These are phyloP conservation scores for Aspergillus bertholletiae DNA, from an alignment of 495 filamentous ascomycete species.

Conservation along the genomic window DNA sequence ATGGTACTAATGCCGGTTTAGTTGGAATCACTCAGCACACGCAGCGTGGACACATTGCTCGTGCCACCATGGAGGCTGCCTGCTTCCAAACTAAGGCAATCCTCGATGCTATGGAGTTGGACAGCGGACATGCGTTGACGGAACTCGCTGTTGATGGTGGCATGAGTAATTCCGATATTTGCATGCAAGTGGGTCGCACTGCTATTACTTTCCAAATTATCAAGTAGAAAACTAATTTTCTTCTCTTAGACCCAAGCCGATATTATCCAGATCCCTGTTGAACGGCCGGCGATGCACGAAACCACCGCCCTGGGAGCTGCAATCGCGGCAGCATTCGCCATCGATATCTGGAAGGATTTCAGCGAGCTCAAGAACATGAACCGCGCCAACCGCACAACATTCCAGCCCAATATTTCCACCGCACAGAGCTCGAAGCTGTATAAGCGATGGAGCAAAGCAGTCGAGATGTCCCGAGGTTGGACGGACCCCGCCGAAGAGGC, in stretches of 20 bases:
- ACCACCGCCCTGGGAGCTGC: slow-evolving; percentile 92
- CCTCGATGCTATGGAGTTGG: slow-evolving; percentile 90
- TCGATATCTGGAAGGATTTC: slow-evolving; percentile 76
- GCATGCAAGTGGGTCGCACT: slow-evolving; percentile 72
- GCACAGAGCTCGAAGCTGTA: slow-evolving; percentile 67
- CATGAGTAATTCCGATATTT: slow-evolving; percentile 89
- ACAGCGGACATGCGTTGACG: slow-evolving; percentile 73
- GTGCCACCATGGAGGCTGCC: slow-evolving; percentile 90
- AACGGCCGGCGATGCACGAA: slow-evolving; percentile 88
- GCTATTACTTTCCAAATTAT: background rate
- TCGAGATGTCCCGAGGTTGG: slow-evolving; percentile 90
- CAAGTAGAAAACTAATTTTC: slow-evolving; percentile 11
- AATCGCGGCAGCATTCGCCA: slow-evolving; percentile 87
- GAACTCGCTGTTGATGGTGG: slow-evolving; percentile 88
- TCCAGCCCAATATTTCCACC: slow-evolving; percentile 60
- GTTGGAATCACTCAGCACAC: slow-evolving; percentile 94
- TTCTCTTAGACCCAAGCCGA: slow-evolving; percentile 77
- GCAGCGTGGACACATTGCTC: slow-evolving; percentile 83
- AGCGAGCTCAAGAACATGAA: slow-evolving; percentile 78
- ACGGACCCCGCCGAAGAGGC: slow-evolving; percentile 47
- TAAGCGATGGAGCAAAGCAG: slow-evolving; percentile 77
- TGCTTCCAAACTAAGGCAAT: slow-evolving; percentile 97
- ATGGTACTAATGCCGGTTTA: slow-evolving; percentile 15
- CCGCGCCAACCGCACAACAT: slow-evolving; percentile 67
- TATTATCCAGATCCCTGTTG: slow-evolving; percentile 82